Percentiles rank a stretch among this genome's conserved stretches.
phyloP scores from a whole-genome alignment of 2,329 filamentous ascomycete species.

The Pseudogymnoascus sp. region DNA sequence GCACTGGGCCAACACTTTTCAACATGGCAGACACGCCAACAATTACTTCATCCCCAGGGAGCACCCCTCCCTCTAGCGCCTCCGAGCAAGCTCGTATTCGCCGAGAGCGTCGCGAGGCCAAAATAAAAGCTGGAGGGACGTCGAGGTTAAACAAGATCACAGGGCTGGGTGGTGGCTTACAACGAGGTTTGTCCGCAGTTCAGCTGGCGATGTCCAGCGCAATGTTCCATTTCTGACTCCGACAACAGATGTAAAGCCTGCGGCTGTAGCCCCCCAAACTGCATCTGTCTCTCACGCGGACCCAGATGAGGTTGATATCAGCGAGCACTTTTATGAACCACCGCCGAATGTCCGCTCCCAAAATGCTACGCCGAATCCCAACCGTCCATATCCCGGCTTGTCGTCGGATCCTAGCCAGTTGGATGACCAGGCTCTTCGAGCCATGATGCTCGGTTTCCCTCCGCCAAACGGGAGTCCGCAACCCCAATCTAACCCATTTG shows the following conservation, averaged over 20 bases:
- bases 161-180: conserved; percentile 53
- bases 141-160: conserved; percentile 68
- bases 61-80: conserved; percentile 32
- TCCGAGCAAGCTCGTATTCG: conserved; percentile 63
- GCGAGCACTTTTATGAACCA: conserved; percentile 58
- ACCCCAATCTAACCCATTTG: conserved; percentile 29
- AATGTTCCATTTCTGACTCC: conserved; percentile 10
- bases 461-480: conserved; percentile 24
- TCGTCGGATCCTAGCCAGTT: conserved; percentile 24
- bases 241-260: conserved; percentile 14
- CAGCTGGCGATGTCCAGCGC: not conserved
- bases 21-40: conserved; percentile 24
- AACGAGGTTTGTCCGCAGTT: conserved; percentile 31
- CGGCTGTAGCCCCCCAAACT: conserved; percentile 29
- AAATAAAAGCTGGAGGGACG: conserved; percentile 63
- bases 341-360: conserved; percentile 34
- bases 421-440: conserved; percentile 52
- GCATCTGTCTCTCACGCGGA: conserved; percentile 41
- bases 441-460: conserved; percentile 55
- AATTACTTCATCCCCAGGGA: conserved; percentile 16
- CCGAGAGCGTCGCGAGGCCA: conserved; percentile 71
- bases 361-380: conserved; percentile 18
- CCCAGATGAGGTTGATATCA: conserved; percentile 72
- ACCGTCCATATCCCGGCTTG: conserved; percentile 22
- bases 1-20: not conserved